Evolutionary conservation across 2,329 filamentous ascomycete genomes (phyloP).

Genomic region (Colletotrichum sp.): DNA sequence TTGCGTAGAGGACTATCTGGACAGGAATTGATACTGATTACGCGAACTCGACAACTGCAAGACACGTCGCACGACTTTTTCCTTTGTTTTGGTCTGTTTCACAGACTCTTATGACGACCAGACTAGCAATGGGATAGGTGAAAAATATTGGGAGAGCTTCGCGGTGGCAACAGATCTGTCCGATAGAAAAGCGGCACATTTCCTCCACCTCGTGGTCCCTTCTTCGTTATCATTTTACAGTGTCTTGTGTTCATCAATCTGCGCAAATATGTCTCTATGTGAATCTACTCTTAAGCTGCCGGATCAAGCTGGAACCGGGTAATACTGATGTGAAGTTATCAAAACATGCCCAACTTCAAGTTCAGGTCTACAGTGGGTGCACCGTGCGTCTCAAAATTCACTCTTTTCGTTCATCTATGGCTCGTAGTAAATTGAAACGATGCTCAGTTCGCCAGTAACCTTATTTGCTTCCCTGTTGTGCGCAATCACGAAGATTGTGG

Average conservation of each 20-base stretch:
- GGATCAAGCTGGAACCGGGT: neutral
- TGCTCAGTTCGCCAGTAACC: neutral
- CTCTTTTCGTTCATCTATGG: neutral
- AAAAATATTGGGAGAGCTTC: conserved; percentile 40
- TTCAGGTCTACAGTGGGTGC: neutral
- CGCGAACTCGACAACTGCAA: conserved; percentile 34
- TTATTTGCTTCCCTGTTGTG: neutral
- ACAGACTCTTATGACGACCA: conserved; percentile 29
- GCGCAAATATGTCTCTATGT: neutral
- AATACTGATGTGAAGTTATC: neutral
- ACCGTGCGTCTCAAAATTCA: neutral
- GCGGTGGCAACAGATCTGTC: conserved; percentile 37
- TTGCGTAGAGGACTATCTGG: conserved; percentile 49
- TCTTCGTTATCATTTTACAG: neutral
- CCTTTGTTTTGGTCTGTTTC: conserved; percentile 42
- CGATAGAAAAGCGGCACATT: conserved; percentile 37
- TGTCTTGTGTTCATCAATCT: neutral
- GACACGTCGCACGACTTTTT: conserved; percentile 39
- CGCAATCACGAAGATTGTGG: neutral
- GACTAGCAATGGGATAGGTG: conserved; percentile 27
- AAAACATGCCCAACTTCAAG: neutral
- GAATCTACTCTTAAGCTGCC: neutral
- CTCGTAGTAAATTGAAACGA: neutral
- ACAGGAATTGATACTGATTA: conserved; percentile 46
- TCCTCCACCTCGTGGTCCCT: conserved; percentile 13